These are phyloP conservation scores for Trapa bicornis DNA, from an alignment of 345 rosid species.

Conservation along the genomic window DNA sequence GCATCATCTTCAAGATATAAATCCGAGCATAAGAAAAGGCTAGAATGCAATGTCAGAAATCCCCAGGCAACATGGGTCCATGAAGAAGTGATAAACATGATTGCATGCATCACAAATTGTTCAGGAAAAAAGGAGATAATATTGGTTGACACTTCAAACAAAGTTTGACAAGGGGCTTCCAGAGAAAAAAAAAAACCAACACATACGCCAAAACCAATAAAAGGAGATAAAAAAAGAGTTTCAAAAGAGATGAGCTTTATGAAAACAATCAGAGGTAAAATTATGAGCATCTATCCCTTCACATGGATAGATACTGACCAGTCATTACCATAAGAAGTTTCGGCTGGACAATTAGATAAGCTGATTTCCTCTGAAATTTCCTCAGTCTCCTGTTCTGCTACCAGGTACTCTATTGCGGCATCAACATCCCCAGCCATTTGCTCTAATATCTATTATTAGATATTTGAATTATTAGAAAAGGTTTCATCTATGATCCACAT, in stretches of 20 bases:
- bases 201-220: neutral
- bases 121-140: neutral
- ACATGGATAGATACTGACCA: slow-evolving; percentile 18
- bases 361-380: slow-evolving; percentile 21
- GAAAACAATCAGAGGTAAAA: neutral
- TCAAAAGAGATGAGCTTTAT: neutral
- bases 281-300: neutral
- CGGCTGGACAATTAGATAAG: slow-evolving; percentile 17
- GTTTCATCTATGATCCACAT: neutral
- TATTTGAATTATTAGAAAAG: neutral
- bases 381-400: slow-evolving; percentile 51
- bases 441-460: slow-evolving; percentile 41
- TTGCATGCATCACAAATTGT: neutral
- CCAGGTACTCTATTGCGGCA: slow-evolving; percentile 69
- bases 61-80: neutral
- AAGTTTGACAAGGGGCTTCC: neutral
- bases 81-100: neutral
- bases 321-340: slow-evolving; percentile 45
- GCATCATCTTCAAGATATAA: slow-evolving; percentile 19
- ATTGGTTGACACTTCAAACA: neutral
- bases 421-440: slow-evolving; percentile 72
- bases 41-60: neutral
- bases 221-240: neutral
- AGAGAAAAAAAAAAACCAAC: neutral
- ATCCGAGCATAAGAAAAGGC: neutral